Evolutionary conservation across 1,284 basidiomycete species (phyloP).

Genomic region (Gymnopus androsaceus): DNA sequence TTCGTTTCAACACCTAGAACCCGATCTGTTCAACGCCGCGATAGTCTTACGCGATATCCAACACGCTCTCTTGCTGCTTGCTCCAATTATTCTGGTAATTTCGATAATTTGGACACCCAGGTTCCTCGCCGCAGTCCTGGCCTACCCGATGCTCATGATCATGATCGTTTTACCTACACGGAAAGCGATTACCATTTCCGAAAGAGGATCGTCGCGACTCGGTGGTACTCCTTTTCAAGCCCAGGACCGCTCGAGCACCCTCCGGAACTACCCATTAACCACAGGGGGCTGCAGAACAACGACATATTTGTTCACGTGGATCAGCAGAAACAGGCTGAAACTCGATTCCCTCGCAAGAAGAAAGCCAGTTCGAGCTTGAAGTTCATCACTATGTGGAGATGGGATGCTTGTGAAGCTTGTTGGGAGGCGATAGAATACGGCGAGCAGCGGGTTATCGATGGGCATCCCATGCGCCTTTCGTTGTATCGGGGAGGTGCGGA

Average conservation of each 20-base stretch:
- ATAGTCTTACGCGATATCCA: too few species aligned
- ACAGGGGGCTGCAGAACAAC: not conserved
- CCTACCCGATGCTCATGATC: too few species aligned
- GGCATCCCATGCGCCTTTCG: not conserved
- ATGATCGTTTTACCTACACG: too few species aligned
- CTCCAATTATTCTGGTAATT: too few species aligned
- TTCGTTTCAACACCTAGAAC: too few species aligned
- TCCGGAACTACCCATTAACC: not conserved
- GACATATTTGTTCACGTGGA: not conserved
- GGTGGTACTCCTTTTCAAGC: not conserved
- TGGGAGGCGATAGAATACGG: not conserved
- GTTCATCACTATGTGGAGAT: not conserved
- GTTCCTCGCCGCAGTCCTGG: too few species aligned
- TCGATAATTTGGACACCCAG: too few species aligned
- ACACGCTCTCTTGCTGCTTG: too few species aligned
- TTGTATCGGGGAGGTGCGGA: too few species aligned
- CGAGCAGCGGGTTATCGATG: not conserved
- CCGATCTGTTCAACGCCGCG: too few species aligned
- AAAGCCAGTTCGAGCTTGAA: not conserved
- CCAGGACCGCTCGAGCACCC: not conserved
- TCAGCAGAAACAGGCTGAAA: not conserved
- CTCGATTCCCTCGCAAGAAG: not conserved
- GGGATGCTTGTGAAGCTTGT: not conserved
- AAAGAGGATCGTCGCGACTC: not conserved
- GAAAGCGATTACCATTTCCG: not conserved